Evolutionary conservation across 192 early-diverging fungal species (phyloP), one percentile per base, ranked within the genome.

Genomic region (Diversispora epigaea): DNA sequence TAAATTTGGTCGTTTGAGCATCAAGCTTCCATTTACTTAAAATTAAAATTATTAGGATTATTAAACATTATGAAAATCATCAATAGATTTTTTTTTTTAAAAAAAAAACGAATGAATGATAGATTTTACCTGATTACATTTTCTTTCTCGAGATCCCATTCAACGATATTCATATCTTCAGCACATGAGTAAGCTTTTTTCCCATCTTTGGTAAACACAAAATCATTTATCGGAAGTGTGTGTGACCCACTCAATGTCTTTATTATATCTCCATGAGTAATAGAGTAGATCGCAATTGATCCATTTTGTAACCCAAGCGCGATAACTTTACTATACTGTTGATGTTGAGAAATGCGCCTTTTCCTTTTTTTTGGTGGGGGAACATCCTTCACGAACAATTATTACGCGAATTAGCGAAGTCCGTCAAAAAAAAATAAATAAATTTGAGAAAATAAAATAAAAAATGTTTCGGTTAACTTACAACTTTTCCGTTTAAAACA

Each of bases 21-120:
- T 84, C 87, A 39, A 82, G 78, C n/a, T 85, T 84, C 80, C 84
- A 84, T 47, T 86, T 86, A 54, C 82, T 86, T 74, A 79, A 6
- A 41, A 14, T 67, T n/a, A n/a, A 19, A 67, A 46, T 15, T 44
- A 67, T n/a, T 10, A 19, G n/a, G 12, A 4, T 22, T 63, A 63
- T n/a, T 4, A 9, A 12, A 8, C 1, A 15, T 6, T 39, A 63
- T 40, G 0, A 15, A 63, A 39, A n/a, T n/a, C n/a, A n/a, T n/a
- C n/a, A n/a, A n/a, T n/a, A n/a, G n/a, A n/a, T n/a, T n/a, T n/a
- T n/a, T n/a, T n/a, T n/a, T n/a, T n/a, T 32, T 15, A 41, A 14
- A 12, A 15, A n/a, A 12, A 3, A 63, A 21, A 41, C 22, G 7
- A 6, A 17, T 41, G 11, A 40, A 39, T 6, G 15, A 25, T 12